These are phyloP conservation scores for Scutellaria galericulata DNA, from an alignment of 257 asterid genomes.

Conservation along the genomic window DNA sequence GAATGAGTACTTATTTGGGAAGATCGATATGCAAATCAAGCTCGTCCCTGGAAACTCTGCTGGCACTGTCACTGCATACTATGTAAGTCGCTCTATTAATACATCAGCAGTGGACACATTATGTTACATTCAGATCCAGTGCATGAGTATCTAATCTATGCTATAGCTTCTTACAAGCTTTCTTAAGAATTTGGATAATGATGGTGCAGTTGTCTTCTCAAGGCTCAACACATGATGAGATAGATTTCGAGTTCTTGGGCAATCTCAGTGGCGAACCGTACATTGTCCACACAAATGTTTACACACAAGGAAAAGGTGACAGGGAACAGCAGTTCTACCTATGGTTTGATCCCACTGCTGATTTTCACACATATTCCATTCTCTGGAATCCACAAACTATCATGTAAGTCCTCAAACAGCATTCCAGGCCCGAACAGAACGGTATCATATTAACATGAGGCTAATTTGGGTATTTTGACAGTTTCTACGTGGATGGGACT, in stretches of 20 bases:
- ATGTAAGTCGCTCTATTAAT: slow-evolving; percentile 37
- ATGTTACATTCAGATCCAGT: no score
- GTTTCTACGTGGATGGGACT: slow-evolving; percentile 44
- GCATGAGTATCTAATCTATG: not conserved
- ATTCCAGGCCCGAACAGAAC: no score
- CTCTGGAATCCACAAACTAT: slow-evolving; percentile 52
- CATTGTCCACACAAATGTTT: slow-evolving; percentile 53
- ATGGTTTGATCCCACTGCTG: slow-evolving; percentile 58
- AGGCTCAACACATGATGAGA: slow-evolving; percentile 50
- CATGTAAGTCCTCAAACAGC: slow-evolving; percentile 33
- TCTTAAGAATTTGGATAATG: no score
- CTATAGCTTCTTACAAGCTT: no score
- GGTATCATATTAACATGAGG: no score
- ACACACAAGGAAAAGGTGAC: slow-evolving; percentile 45
- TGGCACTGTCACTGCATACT: slow-evolving; percentile 43
- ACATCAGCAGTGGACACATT: no score
- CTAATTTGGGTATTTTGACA: not conserved
- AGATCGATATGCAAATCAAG: slow-evolving; percentile 42
- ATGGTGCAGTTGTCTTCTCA: slow-evolving; percentile 45
- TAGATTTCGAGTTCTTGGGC: slow-evolving; percentile 60
- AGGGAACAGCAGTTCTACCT: slow-evolving; percentile 55
- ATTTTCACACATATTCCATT: slow-evolving; percentile 52
- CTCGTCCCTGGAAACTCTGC: slow-evolving; percentile 52
- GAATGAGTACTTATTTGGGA: slow-evolving; percentile 41
- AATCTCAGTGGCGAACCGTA: slow-evolving; percentile 45